phyloP scores from a whole-genome alignment of 1,139 yeast genomes.

The Saccharomyces hybrid region DNA sequence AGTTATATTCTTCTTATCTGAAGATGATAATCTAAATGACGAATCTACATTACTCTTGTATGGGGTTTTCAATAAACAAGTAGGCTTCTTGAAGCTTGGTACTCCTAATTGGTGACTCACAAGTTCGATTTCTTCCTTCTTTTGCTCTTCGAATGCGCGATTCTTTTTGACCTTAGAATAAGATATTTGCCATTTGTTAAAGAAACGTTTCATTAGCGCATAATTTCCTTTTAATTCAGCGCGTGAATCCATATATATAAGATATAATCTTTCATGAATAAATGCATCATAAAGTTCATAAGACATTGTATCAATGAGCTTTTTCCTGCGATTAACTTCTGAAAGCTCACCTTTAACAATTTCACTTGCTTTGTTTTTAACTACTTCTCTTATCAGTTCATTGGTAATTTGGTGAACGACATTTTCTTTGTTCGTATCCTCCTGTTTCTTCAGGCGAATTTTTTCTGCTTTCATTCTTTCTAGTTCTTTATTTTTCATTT shows the following conservation, averaged over 20 bases:
- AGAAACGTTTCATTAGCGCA: conserved; percentile 30
- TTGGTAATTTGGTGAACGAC: conserved; percentile 30
- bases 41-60: conserved; percentile 7
- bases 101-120: conserved; percentile 34
- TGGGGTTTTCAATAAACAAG: conserved; percentile 15
- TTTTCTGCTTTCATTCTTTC: neutral
- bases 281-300: conserved; percentile 52
- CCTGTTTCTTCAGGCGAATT: conserved; percentile 6
- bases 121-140: conserved; percentile 39
- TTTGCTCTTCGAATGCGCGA: conserved; percentile 36
- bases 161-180: conserved; percentile 28
- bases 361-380: conserved; percentile 18
- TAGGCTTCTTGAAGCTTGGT: conserved; percentile 27
- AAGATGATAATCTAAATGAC: conserved; percentile 14
- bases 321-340: neutral
- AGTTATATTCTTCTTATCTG: conserved; percentile 8
- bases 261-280: conserved; percentile 46
- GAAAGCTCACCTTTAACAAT: neutral
- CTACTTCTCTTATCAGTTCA: conserved; percentile 32
- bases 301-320: conserved; percentile 27
- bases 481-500: neutral
- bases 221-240: conserved; percentile 35
- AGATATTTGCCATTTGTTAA: conserved; percentile 26
- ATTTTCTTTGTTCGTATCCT: conserved; percentile 20
- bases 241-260: conserved; percentile 36